These are phyloP conservation scores for Leucocoprinus leucothites DNA, from an alignment of 768 basidiomycete species.

Conservation along the genomic window DNA sequence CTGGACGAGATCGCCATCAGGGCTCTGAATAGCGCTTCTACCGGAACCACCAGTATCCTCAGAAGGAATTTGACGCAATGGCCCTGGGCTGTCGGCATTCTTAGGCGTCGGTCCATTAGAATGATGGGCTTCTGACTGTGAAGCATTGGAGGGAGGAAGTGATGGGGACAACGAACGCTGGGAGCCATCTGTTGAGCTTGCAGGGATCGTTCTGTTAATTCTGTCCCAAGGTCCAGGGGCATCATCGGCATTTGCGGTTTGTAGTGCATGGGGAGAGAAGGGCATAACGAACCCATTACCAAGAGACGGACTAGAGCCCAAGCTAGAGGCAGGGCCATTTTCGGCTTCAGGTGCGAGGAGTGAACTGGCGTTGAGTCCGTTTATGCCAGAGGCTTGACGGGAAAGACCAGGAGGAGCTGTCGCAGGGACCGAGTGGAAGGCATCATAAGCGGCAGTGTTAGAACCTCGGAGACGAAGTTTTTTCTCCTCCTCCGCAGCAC, in stretches of 20 bases:
- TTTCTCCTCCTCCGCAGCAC: slow-evolving; percentile 61
- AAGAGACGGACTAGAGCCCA: slow-evolving; percentile 21
- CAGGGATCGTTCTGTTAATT: slow-evolving; percentile 19
- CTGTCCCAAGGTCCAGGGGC: slow-evolving; percentile 45
- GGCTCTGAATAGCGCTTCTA: slow-evolving; percentile 17
- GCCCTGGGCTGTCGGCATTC: slow-evolving; percentile 11
- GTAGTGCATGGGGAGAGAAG: slow-evolving; percentile 4
- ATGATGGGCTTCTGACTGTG: slow-evolving; percentile 5
- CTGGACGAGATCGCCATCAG: slow-evolving; percentile 28
- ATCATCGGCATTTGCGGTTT: slow-evolving; percentile 23
- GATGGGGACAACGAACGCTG: slow-evolving; percentile 35
- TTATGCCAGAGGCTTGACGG: slow-evolving; percentile 31
- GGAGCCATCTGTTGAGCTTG: slow-evolving; percentile 18
- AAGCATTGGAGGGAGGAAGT: neutral
- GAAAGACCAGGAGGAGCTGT: slow-evolving; percentile 29
- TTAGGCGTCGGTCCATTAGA: slow-evolving; percentile 10
- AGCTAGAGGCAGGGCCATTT: slow-evolving; percentile 12
- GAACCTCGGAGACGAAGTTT: slow-evolving; percentile 41
- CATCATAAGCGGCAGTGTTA: slow-evolving; percentile 61
- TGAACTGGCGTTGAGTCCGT: slow-evolving; percentile 17
- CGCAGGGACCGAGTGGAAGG: slow-evolving; percentile 64
- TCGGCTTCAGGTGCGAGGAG: slow-evolving; percentile 17
- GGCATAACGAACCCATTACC: slow-evolving; percentile 16
- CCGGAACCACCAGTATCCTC: slow-evolving; percentile 19
- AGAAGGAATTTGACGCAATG: slow-evolving; percentile 22